Evolutionary conservation across 495 filamentous ascomycete genomes (phyloP).

Genomic region (Xanthoparmelia taractica): DNA sequence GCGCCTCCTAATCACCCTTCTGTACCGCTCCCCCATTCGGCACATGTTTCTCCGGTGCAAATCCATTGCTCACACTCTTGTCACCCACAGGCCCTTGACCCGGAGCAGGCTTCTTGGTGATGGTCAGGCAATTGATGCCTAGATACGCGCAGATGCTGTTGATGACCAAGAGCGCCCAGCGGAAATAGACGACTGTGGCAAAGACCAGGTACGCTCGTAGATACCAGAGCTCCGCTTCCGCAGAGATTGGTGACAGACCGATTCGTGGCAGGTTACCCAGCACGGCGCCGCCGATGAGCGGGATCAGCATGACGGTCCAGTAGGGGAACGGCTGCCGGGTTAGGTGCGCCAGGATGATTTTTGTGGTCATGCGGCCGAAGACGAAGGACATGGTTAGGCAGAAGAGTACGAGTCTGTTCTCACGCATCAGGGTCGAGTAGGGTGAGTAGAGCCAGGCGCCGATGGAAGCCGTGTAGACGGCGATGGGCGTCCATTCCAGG

Average conservation of each 20-base stretch:
- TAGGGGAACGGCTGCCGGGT: constrained; percentile 90
- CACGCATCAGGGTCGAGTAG: constrained; percentile 64
- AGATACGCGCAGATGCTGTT: constrained; percentile 85
- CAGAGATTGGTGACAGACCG: constrained; percentile 56
- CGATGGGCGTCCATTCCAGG: constrained; percentile 90
- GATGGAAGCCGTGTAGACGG: constrained; percentile 64
- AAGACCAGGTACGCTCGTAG: constrained; percentile 76
- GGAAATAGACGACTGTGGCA: constrained; percentile 72
- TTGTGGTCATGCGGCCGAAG: constrained; percentile 99
- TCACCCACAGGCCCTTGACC: constrained; percentile 9
- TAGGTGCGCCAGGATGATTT: constrained; percentile 95
- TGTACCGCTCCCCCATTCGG: background rate
- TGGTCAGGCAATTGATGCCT: constrained; percentile 89
- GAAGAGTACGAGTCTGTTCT: constrained; percentile 86
- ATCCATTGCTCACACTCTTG: constrained; percentile 3
- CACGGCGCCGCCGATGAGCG: constrained; percentile 75
- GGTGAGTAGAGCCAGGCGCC: constrained; percentile 83
- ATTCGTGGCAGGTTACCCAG: constrained; percentile 74
- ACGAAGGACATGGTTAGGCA: constrained; percentile 92
- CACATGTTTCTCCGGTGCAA: background rate
- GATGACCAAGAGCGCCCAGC: constrained; percentile 89
- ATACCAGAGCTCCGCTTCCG: constrained; percentile 64
- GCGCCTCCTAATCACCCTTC: background rate
- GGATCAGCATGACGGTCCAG: constrained; percentile 86
- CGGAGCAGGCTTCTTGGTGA: constrained; percentile 42